Percentiles rank a stretch among this genome's conserved stretches.
These are phyloP conservation scores for Metschnikowia bowlesiae DNA, from an alignment of 805 yeast genomes.

Conservation along the genomic window DNA sequence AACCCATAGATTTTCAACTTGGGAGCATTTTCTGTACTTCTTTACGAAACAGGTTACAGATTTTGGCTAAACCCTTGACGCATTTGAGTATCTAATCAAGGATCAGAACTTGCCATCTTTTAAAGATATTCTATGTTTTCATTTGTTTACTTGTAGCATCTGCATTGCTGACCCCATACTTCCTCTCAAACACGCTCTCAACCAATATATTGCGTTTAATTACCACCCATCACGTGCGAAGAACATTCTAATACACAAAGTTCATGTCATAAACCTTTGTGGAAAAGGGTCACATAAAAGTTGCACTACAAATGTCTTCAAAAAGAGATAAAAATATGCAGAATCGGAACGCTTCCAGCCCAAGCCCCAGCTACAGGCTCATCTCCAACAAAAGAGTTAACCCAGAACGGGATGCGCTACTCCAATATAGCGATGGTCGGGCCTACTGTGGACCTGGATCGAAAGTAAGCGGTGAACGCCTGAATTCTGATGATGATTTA, in stretches of 20 bases:
- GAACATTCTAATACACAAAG: not conserved
- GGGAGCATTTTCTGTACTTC: no score
- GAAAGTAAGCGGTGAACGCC: not conserved
- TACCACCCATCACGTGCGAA: slow-evolving; percentile 1
- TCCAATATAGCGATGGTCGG: not conserved
- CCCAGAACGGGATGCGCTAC: slow-evolving; percentile 12
- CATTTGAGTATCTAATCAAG: no score
- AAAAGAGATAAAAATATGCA: not conserved
- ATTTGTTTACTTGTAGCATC: not conserved
- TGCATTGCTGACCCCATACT: not conserved
- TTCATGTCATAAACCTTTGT: not conserved
- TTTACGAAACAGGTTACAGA: no score
- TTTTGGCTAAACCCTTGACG: no score
- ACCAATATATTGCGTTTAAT: slow-evolving; percentile 1
- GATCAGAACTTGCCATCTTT: not conserved
- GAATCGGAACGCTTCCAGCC: slow-evolving; percentile 1
- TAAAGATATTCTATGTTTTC: not conserved
- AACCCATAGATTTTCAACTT: no score
- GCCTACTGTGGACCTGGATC: not conserved
- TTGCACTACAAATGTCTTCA: not conserved
- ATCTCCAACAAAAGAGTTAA: slow-evolving; percentile 21
- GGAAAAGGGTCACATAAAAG: not conserved
- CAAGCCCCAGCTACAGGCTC: slow-evolving; percentile 13
- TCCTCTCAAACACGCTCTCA: not conserved
- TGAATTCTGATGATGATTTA: slow-evolving; percentile 11